These are phyloP conservation scores for Stellera chamaejasme DNA, from an alignment of 345 rosid species.

Conservation along the genomic window DNA sequence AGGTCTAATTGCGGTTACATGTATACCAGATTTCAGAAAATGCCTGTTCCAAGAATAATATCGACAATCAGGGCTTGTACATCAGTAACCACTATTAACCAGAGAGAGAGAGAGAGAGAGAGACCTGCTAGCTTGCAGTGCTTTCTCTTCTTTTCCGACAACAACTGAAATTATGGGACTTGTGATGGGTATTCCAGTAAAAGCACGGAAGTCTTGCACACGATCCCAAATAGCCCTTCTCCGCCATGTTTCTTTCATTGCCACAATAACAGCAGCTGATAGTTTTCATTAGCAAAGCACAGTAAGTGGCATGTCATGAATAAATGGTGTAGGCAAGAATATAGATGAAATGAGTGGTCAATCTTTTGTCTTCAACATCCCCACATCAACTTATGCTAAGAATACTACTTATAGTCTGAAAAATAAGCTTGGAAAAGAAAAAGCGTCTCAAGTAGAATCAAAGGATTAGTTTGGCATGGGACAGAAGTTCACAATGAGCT, in stretches of 20 bases:
- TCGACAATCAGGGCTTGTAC: constrained; percentile 12
- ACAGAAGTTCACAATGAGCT: background rate
- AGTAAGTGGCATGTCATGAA: background rate
- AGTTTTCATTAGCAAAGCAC: constrained; percentile 9
- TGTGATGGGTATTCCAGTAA: constrained; percentile 63
- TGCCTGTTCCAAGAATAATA: constrained; percentile 34
- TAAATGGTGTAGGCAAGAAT: too few species aligned
- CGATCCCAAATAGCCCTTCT: constrained; percentile 79
- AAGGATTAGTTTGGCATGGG: background rate
- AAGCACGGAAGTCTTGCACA: constrained; percentile 53
- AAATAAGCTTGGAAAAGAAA: background rate
- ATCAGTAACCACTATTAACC: constrained; percentile 13
- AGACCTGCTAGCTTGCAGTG: constrained; percentile 76
- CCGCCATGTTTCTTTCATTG: constrained; percentile 80
- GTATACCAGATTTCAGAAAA: constrained; percentile 74
- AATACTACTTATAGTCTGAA: too few species aligned
- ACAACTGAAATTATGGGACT: constrained; percentile 84
- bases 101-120: constrained; percentile 13
- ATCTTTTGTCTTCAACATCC: background rate
- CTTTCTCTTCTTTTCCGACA: constrained; percentile 82
- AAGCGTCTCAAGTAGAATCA: background rate
- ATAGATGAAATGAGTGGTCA: too few species aligned
- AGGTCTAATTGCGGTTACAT: constrained; percentile 89
- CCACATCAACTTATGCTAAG: background rate
- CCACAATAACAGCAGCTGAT: constrained; percentile 80